These are phyloP conservation scores for Gnomoniopsis sp. DNA, from an alignment of 2,329 filamentous ascomycete genomes.

Conservation along the genomic window DNA sequence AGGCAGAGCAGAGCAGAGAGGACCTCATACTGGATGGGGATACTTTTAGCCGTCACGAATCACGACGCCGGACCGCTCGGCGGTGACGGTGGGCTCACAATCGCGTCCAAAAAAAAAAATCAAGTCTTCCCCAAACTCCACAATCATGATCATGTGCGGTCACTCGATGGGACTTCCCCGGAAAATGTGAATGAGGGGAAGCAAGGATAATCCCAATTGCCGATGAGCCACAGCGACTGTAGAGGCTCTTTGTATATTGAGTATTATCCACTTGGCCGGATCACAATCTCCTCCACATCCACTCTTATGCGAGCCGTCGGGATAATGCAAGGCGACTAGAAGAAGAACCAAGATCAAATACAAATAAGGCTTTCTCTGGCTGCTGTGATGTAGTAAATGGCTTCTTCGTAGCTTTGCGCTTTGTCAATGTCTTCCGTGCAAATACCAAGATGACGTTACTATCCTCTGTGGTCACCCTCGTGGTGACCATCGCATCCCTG, in stretches of 20 bases:
- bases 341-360: not conserved
- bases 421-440: not conserved
- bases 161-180: not conserved
- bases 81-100: not conserved
- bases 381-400: not conserved
- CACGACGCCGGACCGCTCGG: not conserved
- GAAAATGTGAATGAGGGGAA: not conserved
- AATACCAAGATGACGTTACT: not conserved
- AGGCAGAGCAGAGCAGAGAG: not conserved
- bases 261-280: not conserved
- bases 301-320: not conserved
- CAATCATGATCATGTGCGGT: not conserved
- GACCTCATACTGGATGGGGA: not conserved
- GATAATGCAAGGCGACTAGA: not conserved
- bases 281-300: not conserved
- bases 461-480: not conserved
- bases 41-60: not conserved
- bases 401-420: not conserved
- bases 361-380: not conserved
- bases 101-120: not conserved
- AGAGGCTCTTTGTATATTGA: not conserved
- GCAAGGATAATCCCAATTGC: not conserved
- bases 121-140: not conserved
- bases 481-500: not conserved
- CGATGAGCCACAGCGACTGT: not conserved